phyloP scores from a whole-genome alignment of 805 yeast genomes.

The Cyberlindnera sargentensis region DNA sequence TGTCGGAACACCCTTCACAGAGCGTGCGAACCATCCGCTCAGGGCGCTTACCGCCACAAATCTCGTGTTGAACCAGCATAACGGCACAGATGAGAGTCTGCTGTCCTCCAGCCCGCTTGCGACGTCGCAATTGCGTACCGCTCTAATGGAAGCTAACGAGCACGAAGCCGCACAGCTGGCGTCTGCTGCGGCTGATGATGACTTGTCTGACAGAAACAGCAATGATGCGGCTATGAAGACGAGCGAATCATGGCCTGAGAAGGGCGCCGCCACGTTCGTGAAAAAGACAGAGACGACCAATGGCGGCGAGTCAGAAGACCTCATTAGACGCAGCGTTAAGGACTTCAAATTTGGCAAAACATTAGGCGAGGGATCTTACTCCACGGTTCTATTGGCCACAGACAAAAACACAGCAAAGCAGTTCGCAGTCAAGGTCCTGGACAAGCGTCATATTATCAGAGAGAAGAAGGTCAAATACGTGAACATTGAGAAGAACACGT shows the following conservation, averaged over 20 bases:
- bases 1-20: constrained; percentile 17
- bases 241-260: constrained; percentile 23
- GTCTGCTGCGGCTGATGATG: no score
- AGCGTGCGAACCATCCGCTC: constrained; percentile 20
- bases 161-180: not conserved
- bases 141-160: constrained; percentile 2
- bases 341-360: constrained; percentile 87
- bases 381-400: constrained; percentile 83
- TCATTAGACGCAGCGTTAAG: constrained; percentile 51
- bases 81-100: constrained; percentile 20
- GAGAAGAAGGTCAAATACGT: constrained; percentile 84
- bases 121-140: constrained; percentile 3
- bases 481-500: constrained; percentile 73
- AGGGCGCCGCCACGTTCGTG: constrained; percentile 53
- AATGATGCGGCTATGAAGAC: not conserved
- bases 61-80: constrained; percentile 17
- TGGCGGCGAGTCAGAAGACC: constrained; percentile 43
- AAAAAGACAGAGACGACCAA: constrained; percentile 35
- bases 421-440: constrained; percentile 72
- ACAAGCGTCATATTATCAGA: constrained; percentile 68
- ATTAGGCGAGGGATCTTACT: constrained; percentile 94
- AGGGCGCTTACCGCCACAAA: constrained; percentile 22
- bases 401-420: constrained; percentile 70
- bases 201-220: no score
- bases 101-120: constrained; percentile 10